A percentile compares a stretch with the other conserved stretches of the same genome.
phyloP scores from a whole-genome alignment of 2,329 filamentous ascomycete genomes.

The Hypoxylon sp. region DNA sequence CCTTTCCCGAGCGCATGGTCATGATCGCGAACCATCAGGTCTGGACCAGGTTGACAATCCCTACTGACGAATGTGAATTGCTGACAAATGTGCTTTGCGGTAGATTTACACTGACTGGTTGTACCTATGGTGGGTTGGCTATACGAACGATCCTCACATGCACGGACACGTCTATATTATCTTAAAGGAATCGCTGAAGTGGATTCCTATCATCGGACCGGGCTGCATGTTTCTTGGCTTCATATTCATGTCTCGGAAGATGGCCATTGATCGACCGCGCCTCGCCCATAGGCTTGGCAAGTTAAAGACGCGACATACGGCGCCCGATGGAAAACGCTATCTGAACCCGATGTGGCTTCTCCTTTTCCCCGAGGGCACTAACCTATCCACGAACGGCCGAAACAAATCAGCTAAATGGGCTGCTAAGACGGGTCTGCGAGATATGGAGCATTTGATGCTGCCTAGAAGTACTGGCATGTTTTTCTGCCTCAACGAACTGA shows the following conservation, averaged over 20 bases:
- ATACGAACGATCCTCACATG: constrained; percentile 79
- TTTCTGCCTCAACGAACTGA: constrained; percentile 83
- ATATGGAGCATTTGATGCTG: constrained; percentile 80
- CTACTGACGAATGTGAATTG: background rate
- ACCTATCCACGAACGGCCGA: constrained; percentile 78
- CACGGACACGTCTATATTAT: constrained; percentile 92
- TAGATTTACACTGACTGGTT: constrained; percentile 90
- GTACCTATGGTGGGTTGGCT: constrained; percentile 95
- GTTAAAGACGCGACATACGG: constrained; percentile 70
- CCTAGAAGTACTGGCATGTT: constrained; percentile 84
- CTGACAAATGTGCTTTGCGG: constrained; percentile 50
- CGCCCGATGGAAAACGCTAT: constrained; percentile 67
- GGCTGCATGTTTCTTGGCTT: constrained; percentile 90
- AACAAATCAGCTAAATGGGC: constrained; percentile 81
- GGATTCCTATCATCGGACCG: constrained; percentile 82
- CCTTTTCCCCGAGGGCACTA: constrained; percentile 90
- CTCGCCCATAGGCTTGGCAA: constrained; percentile 80
- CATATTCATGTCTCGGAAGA: constrained; percentile 92
- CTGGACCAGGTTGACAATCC: constrained; percentile 31
- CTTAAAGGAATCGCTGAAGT: constrained; percentile 86
- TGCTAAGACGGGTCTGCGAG: constrained; percentile 77
- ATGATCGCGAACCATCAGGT: constrained; percentile 90
- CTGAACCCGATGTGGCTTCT: constrained; percentile 90
- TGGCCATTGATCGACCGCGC: constrained; percentile 82
- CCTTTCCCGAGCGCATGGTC: constrained; percentile 84